A percentile compares a stretch with the other conserved stretches of the same genome.
phyloP scores from a whole-genome alignment of 192 early-diverging fungal species.

The Rhizophagus clarus region DNA sequence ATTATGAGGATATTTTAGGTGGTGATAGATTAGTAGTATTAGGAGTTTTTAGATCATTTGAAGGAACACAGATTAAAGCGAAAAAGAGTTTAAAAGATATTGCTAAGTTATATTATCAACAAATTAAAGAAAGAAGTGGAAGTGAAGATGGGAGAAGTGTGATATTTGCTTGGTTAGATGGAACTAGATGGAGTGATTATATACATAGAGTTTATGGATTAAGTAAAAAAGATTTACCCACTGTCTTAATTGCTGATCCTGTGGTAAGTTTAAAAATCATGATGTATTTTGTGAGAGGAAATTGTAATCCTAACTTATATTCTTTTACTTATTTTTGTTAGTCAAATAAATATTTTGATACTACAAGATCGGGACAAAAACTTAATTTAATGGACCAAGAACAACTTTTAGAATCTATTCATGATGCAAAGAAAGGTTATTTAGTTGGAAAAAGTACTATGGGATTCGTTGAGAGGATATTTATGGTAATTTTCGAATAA shows the following conservation, averaged over 20 bases:
- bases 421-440: conserved; percentile 9
- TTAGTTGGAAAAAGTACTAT: conserved; percentile 26
- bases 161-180: conserved; percentile 68
- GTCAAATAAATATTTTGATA: conserved; percentile 28
- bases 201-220: conserved; percentile 55
- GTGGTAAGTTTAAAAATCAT: not conserved
- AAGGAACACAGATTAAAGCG: conserved; percentile 21
- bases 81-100: conserved; percentile 33
- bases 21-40: conserved; percentile 66
- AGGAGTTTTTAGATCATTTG: conserved; percentile 57
- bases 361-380: conserved; percentile 5
- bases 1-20: conserved; percentile 70
- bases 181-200: conserved; percentile 62
- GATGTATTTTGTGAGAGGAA: not conserved
- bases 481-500: not conserved
- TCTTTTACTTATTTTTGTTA: not conserved
- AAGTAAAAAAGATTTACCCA: conserved; percentile 32
- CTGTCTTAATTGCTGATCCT: conserved; percentile 28
- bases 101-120: conserved; percentile 36
- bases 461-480: conserved; percentile 17
- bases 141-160: conserved; percentile 33
- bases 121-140: conserved; percentile 29
- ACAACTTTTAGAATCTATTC: conserved; percentile 20
- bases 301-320: not conserved
- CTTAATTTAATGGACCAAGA: not conserved